Conservation (phyloP, 805 yeast species). For the Monosporozyma aquatica region DNA sequence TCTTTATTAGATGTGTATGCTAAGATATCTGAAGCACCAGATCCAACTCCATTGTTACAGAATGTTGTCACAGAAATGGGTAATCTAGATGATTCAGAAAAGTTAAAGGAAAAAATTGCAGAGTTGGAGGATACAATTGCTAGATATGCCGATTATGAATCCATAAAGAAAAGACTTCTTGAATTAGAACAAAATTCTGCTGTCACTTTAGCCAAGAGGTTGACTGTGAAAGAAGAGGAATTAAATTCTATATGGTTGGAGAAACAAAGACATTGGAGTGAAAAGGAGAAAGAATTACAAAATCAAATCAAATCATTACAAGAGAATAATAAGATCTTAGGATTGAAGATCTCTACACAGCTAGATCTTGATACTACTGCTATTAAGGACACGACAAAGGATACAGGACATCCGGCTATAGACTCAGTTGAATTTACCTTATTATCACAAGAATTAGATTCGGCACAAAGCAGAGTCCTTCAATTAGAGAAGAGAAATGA, state of each 20-base stretch:
- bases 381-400: constrained; percentile 16
- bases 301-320: constrained; percentile 44
- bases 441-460: constrained; percentile 65
- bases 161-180: constrained; percentile 51
- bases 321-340: constrained; percentile 52
- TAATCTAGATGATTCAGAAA: constrained; percentile 43
- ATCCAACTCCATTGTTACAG: constrained; percentile 75
- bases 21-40: constrained; percentile 81
- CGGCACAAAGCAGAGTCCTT: constrained; percentile 53
- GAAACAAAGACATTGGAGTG: constrained; percentile 58
- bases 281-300: constrained; percentile 44
- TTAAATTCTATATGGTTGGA: constrained; percentile 61
- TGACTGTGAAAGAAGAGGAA: constrained; percentile 68
- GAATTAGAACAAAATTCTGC: constrained; percentile 55
- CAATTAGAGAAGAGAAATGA: constrained; percentile 75
- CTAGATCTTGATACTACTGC: constrained; percentile 34
- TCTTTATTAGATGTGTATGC: constrained; percentile 68
- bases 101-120: constrained; percentile 43
- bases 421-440: constrained; percentile 45
- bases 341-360: constrained; percentile 57
- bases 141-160: constrained; percentile 69
- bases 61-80: constrained; percentile 56
- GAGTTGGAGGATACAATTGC: constrained; percentile 50
- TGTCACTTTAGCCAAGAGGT: constrained; percentile 42
- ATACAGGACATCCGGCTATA: constrained; percentile 11